Evolutionary conservation across 1,284 basidiomycete species (phyloP), one percentile per base, ranked within the genome.

Genomic region (Moesziomyces globuligerus): DNA sequence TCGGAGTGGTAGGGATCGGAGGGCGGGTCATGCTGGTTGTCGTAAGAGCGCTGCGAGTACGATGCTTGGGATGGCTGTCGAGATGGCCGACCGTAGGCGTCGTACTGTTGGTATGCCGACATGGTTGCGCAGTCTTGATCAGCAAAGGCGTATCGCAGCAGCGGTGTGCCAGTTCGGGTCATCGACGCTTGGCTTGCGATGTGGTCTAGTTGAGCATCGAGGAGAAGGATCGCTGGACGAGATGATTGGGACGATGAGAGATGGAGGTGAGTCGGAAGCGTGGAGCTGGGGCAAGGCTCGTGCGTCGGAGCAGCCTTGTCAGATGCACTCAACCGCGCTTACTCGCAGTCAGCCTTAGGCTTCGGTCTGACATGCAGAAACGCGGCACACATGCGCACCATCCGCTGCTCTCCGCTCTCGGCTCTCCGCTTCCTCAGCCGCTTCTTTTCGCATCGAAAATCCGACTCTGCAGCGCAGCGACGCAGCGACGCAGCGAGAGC

Each of bases 41-140:
- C 34, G 25, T 39, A 32, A 23, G 39, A n/a, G 3, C 29, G 36
- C n/a, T 55, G 36, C 15, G 50, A 37, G 24, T 58, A 51, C 3
- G 48, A 17, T 26, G 26, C 44, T 15, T 66, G 55, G 10, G 62
- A 42, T 21, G 48, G 1, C 24, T 45, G 48, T 13, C 42, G 36
- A 28, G 59, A 55, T 23, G 21, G 44, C 4, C 25, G 42, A 23
- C 56, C 62, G 34, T 59, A 48, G 5, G 58, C 56, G 24, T 50
- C 62, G 13, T 66, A 58, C 2, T 49, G 28, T 23, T 55, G 56
- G 23, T 51, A 56, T 7, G 48, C 37, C 40, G 62, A 59, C 62
- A 66, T 66, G 52, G 11, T 23, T 23, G 5, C n/a, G 11, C 21
- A 24, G 18, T 17, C 48, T 25, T 11, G 18, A 3, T n/a, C 20